Conservation (phyloP, 208 protist genomes). For the Leishmania lainsoni region DNA sequence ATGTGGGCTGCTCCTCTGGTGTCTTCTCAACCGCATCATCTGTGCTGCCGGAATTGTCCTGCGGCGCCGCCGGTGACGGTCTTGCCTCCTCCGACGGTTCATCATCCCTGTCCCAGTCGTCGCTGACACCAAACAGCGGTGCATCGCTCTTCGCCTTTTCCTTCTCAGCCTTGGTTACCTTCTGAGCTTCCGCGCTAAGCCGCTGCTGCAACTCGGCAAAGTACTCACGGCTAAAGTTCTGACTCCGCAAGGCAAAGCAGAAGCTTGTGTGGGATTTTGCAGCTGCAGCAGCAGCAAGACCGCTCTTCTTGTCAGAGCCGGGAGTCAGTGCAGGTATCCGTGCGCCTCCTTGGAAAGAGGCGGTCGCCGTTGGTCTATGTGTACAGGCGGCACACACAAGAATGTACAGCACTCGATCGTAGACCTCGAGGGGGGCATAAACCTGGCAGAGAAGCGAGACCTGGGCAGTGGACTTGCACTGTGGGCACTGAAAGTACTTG, state of each 20-base stretch:
- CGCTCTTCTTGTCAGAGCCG: slow-evolving; percentile 26
- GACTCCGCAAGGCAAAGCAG: slow-evolving; percentile 78
- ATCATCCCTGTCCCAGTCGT: slow-evolving; percentile 19
- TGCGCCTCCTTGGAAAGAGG: slow-evolving; percentile 1
- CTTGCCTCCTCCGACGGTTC: not conserved
- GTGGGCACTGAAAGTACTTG: slow-evolving; percentile 73
- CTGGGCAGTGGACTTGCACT: slow-evolving; percentile 53
- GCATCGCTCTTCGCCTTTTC: slow-evolving; percentile 20
- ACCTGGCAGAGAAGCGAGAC: slow-evolving; percentile 78
- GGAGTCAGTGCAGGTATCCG: not conserved
- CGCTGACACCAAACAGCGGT: slow-evolving; percentile 51
- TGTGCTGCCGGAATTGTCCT: not conserved
- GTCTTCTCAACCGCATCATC: not conserved
- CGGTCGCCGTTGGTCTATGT: not conserved
- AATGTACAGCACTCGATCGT: slow-evolving; percentile 87
- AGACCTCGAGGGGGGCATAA: slow-evolving; percentile 75
- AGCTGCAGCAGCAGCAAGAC: slow-evolving; percentile 15
- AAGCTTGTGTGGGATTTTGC: slow-evolving; percentile 41
- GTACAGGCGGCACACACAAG: slow-evolving; percentile 68
- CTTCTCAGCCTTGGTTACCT: slow-evolving; percentile 3
- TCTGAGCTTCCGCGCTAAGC: slow-evolving; percentile 10
- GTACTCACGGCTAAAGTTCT: slow-evolving; percentile 82
- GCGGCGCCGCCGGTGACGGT: not conserved
- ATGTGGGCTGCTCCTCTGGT: slow-evolving; percentile 19
- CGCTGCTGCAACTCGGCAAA: slow-evolving; percentile 33